Percentiles rank a stretch among this genome's conserved stretches.
These are phyloP conservation scores for Lathyrus oleraceus DNA, from an alignment of 306 rosid genomes.

Conservation along the genomic window DNA sequence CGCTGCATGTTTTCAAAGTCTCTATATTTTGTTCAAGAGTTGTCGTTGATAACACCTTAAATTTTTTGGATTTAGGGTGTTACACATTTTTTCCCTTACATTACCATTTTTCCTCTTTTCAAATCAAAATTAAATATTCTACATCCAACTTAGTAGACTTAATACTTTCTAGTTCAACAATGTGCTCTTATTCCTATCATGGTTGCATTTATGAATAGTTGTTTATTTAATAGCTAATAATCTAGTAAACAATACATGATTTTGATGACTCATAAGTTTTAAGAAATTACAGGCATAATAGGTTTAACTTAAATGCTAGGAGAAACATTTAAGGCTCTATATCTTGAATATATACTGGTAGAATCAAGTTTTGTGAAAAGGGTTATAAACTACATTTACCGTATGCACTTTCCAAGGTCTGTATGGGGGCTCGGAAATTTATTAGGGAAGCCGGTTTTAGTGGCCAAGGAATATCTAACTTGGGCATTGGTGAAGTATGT, in stretches of 20 bases:
- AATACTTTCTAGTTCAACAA: not conserved
- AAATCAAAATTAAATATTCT: not conserved
- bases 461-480: constrained; percentile 55
- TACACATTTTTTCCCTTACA: too few relatives aligned
- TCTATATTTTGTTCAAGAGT: too few relatives aligned
- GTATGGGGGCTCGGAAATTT: constrained; percentile 47
- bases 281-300: too few relatives aligned
- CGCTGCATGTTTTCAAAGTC: too few relatives aligned
- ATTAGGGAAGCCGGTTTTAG: constrained; percentile 54
- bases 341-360: too few relatives aligned
- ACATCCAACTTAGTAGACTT: not conserved
- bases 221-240: not conserved
- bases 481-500: constrained; percentile 68
- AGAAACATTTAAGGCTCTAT: too few relatives aligned
- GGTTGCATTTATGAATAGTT: constrained; percentile 4
- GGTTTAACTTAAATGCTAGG: constrained; percentile 9
- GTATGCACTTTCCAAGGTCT: constrained; percentile 54
- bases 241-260: not conserved
- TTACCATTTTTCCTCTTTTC: not conserved
- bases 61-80: too few relatives aligned
- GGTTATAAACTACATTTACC: constrained; percentile 9
- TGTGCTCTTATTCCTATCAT: not conserved
- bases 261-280: constrained; percentile 12
- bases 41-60: too few relatives aligned
- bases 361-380: too few relatives aligned